Conservation (phyloP, 176 grass and related monocot genomes). For the Paspalum vaginatum region DNA sequence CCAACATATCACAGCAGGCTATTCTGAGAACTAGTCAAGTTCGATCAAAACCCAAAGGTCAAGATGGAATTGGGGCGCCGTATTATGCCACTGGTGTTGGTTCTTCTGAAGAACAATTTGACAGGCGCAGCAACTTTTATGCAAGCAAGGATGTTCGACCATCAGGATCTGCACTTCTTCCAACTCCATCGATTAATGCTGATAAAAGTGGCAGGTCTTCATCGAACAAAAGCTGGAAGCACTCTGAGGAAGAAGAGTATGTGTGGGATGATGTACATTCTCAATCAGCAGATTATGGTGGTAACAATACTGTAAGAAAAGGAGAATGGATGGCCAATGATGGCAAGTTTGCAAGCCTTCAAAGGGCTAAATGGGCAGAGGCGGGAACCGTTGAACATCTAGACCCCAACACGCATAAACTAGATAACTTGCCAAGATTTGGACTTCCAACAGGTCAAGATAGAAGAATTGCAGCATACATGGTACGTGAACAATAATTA, state of each 20-base stretch:
- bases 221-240: constrained; percentile 87
- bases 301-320: constrained; percentile 53
- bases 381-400: constrained; percentile 37
- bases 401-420: constrained; percentile 45
- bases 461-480: constrained; percentile 44
- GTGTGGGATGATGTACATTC: constrained; percentile 81
- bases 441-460: constrained; percentile 48
- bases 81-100: constrained; percentile 43
- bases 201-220: constrained; percentile 57
- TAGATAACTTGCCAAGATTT: constrained; percentile 47
- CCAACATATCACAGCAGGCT: constrained; percentile 50
- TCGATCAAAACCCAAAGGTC: constrained; percentile 52
- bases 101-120: constrained; percentile 50
- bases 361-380: constrained; percentile 59
- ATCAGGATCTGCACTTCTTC: constrained; percentile 54
- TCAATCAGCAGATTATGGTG: constrained; percentile 47
- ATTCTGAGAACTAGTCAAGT: constrained; percentile 48
- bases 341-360: constrained; percentile 49
- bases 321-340: constrained; percentile 59
- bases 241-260: constrained; percentile 97
- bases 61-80: constrained; percentile 48
- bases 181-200: constrained; percentile 48
- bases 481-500: constrained; percentile 52
- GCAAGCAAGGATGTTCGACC: constrained; percentile 44
- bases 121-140: constrained; percentile 50